phyloP scores from a whole-genome alignment of 345 rosid genomes.

The Melaleuca quinquenervia region DNA sequence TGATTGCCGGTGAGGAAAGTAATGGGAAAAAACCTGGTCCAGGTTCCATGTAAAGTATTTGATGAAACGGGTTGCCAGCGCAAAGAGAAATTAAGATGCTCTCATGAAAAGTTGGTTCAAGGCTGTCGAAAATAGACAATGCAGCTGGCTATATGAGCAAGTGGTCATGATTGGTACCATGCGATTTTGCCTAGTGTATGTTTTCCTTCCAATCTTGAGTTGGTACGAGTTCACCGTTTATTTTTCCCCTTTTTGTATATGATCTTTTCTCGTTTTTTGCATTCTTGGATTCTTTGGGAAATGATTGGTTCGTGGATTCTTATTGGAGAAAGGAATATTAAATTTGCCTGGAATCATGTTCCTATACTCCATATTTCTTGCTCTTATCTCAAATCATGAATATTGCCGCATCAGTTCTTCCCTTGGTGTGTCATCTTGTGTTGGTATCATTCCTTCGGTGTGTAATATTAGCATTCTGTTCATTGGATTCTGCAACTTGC shows the following conservation, averaged over 20 bases:
- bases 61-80: not conserved
- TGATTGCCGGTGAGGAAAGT: conserved; percentile 44
- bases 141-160: not conserved
- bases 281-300: not conserved
- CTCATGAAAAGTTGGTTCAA: not conserved
- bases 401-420: not conserved
- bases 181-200: not conserved
- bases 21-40: not conserved
- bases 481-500: not conserved
- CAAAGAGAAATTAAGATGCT: not conserved
- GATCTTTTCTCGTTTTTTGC: not conserved
- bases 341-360: not conserved
- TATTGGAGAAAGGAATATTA: not conserved
- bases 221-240: not conserved
- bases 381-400: not conserved
- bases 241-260: not conserved
- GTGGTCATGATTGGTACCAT: not conserved
- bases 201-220: not conserved
- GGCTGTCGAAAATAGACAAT: not conserved
- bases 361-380: not conserved
- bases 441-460: not conserved
- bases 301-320: not conserved
- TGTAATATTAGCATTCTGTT: not conserved
- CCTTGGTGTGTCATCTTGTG: not conserved
- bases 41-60: not conserved